Percentiles rank a stretch among this genome's conserved stretches.
Conservation (phyloP, 495 filamentous ascomycete species). For the Mycothermus thermophilus region DNA sequence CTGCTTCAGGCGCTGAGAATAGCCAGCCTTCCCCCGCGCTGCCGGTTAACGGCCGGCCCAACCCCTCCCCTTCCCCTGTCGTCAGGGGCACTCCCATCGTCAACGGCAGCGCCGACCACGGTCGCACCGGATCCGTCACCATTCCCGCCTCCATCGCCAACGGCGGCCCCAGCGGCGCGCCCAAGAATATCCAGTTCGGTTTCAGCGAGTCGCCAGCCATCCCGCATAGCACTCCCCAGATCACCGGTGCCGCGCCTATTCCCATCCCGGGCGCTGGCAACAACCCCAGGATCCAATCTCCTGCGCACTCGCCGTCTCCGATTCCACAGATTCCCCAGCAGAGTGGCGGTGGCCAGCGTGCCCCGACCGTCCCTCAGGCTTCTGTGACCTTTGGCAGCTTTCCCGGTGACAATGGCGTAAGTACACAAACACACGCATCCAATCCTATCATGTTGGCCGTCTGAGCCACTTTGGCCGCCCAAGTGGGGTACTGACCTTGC, state of each 20-base stretch:
- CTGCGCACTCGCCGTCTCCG: conserved; percentile 68
- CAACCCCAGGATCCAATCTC: conserved; percentile 55
- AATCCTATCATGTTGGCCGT: too few species aligned
- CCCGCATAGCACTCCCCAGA: conserved; percentile 44
- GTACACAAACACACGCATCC: conserved; percentile 27
- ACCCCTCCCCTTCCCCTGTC: conserved; percentile 37
- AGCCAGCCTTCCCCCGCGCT: conserved; percentile 59
- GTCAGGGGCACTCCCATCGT: conserved; percentile 49
- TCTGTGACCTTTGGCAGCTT: conserved; percentile 72
- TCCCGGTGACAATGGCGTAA: conserved; percentile 59
- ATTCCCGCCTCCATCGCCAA: conserved; percentile 71
- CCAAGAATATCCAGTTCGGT: conserved; percentile 62
- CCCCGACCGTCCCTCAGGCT: conserved; percentile 52
- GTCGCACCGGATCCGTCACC: conserved; percentile 71
- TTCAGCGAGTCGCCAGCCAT: conserved; percentile 60
- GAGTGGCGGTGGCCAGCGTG: conserved; percentile 75
- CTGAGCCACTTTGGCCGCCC: neutral
- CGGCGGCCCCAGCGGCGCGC: conserved; percentile 46
- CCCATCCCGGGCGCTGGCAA: conserved; percentile 47
- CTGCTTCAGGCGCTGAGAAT: conserved; percentile 53
- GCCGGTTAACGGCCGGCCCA: conserved; percentile 70
- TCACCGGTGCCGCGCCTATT: conserved; percentile 44
- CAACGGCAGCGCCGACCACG: conserved; percentile 52
- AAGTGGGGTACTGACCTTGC: neutral
- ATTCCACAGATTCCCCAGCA: conserved; percentile 71